phyloP scores from a whole-genome alignment of 148 eudicot genomes.

The Talinum fruticosum region DNA sequence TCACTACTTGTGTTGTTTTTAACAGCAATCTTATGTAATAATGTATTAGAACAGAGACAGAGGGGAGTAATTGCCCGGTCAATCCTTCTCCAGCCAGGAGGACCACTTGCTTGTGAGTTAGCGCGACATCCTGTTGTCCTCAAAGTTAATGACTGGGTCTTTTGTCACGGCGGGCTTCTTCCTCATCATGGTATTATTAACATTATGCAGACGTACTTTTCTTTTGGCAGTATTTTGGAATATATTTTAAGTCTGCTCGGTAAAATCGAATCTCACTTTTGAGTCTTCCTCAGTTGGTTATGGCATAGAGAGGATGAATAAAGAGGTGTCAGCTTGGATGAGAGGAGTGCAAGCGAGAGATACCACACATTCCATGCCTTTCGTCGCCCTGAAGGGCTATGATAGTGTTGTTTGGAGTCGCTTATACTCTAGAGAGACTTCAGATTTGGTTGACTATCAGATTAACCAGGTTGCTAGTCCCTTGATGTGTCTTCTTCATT shows the following conservation, averaged over 20 bases:
- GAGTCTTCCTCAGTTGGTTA: conserved; percentile 53
- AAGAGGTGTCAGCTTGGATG: conserved; percentile 91
- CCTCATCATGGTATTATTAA: conserved; percentile 83
- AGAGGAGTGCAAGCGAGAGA: conserved; percentile 47
- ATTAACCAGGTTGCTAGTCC: conserved; percentile 48
- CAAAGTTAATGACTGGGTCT: conserved; percentile 89
- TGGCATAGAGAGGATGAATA: conserved; percentile 86
- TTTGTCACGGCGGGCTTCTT: conserved; percentile 99
- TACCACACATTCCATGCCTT: conserved; percentile 46
- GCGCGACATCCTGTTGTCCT: conserved; percentile 86
- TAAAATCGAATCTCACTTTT: neutral
- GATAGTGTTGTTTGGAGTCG: conserved; percentile 99
- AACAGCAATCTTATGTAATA: conserved; percentile 12
- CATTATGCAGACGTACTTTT: neutral
- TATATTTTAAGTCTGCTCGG: neutral
- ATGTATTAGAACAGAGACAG: conserved; percentile 93
- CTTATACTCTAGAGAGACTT: conserved; percentile 80
- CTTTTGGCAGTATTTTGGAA: neutral
- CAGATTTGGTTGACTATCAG: conserved; percentile 59
- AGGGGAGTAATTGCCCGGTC: conserved; percentile 89
- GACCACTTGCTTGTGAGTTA: conserved; percentile 83
- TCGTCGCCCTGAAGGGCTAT: conserved; percentile 84
- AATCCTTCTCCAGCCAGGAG: conserved; percentile 80
- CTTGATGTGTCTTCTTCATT: neutral
- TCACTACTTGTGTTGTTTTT: neutral